phyloP scores from a whole-genome alignment of 1,284 basidiomycete genomes.

The Farysia itapuensis region DNA sequence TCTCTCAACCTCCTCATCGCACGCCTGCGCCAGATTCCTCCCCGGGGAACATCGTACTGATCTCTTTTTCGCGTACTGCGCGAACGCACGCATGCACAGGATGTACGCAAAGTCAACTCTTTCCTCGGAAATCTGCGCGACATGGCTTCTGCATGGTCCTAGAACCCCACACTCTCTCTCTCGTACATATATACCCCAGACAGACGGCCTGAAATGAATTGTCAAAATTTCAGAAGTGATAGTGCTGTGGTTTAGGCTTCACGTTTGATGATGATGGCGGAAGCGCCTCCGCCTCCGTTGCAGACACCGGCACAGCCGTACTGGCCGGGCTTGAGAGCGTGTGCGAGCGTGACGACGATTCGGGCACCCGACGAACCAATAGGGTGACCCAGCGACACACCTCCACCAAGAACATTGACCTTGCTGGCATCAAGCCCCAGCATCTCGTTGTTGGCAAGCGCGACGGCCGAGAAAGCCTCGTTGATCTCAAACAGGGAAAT shows the following conservation, averaged over 20 bases:
- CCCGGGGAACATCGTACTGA: no score
- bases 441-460: conserved; percentile 57
- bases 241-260: conserved; percentile 26
- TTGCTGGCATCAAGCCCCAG: conserved; percentile 71
- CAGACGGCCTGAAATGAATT: no score
- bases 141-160: background rate
- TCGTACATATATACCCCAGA: no score
- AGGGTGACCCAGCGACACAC: conserved; percentile 62
- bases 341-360: conserved; percentile 90
- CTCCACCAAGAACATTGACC: conserved; percentile 85
- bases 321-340: conserved; percentile 89
- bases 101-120: background rate
- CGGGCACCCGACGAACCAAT: conserved; percentile 94
- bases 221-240: no score
- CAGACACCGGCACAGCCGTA: conserved; percentile 97
- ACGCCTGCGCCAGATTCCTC: no score
- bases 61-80: background rate
- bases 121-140: background rate
- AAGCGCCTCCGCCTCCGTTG: conserved; percentile 65
- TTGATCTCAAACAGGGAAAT: conserved; percentile 95
- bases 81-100: background rate
- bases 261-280: conserved; percentile 50
- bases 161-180: no score
- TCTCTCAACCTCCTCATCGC: background rate
- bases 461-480: conserved; percentile 64